A percentile compares a stretch with the other conserved stretches of the same genome.
phyloP scores from a whole-genome alignment of 306 rosid species.

The Lablab purpureus region DNA sequence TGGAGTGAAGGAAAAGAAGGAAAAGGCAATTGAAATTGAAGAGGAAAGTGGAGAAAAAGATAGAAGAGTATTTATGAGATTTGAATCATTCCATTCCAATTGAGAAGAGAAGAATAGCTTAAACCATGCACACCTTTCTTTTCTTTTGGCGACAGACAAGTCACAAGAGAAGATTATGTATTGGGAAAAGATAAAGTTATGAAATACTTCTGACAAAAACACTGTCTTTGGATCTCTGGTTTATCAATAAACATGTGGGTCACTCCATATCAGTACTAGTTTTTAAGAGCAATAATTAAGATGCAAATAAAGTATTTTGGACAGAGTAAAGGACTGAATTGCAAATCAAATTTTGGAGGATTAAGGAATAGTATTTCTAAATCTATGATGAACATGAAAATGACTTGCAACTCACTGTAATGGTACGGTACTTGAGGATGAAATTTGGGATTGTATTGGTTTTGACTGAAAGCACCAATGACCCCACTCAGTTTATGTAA shows the following conservation, averaged over 20 bases:
- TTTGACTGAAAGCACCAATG: neutral
- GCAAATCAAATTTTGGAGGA: neutral
- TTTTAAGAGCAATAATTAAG: too few relatives aligned
- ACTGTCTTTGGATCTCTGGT: conserved; percentile 26
- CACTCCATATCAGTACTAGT: too few relatives aligned
- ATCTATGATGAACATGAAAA: neutral
- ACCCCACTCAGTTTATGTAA: neutral
- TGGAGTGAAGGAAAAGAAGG: conserved; percentile 43
- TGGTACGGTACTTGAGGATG: neutral
- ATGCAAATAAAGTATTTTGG: too few relatives aligned
- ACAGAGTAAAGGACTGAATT: too few relatives aligned
- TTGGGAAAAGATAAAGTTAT: conserved; percentile 41
- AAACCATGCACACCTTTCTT: conserved; percentile 42
- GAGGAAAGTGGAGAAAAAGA: conserved; percentile 29
- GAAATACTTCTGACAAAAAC: conserved; percentile 23
- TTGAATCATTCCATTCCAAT: conserved; percentile 43
- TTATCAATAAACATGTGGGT: conserved; percentile 38
- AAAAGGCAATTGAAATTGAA: conserved; percentile 37
- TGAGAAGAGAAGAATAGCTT: conserved; percentile 45
- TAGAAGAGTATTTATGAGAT: conserved; percentile 25
- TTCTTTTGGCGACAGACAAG: conserved; percentile 38
- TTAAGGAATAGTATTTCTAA: neutral
- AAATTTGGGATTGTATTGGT: neutral
- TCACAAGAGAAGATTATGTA: conserved; percentile 40
- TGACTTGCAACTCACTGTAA: neutral